Base-by-base conservation (phyloP, 1,284 basidiomycete genomes). In the Xanthoconium separans region DNA sequence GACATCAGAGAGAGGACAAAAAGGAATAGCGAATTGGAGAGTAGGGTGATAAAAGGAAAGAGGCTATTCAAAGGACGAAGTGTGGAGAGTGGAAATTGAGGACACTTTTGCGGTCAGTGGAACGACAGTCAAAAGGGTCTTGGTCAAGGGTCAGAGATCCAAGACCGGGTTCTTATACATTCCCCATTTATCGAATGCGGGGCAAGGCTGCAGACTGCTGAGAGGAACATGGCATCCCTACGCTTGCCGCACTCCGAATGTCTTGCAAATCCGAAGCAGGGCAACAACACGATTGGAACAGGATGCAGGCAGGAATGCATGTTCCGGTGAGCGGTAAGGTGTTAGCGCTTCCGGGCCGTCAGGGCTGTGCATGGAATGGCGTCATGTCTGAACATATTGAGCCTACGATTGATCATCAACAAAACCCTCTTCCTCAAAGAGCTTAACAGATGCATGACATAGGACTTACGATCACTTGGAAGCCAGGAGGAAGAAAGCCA, bases 191-290 rank as follows among this genome's bases (percentile, higher is more conserved):
- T 65, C 54, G 53, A 56, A 52, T 54, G 61, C 63, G 63, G 66
- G 64, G 53, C 58, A 47, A 64, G 51, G 50, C 54, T 42, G 57
- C 46, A 65, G 20, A 65, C 34, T 16, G 49, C 10, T 47, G 55
- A 61, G 54, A 50, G 64, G 51, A 67, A 65, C 64, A 69, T 67
- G 66, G 63, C 66, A 12, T 50, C 47, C 63, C 66, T 64, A 65
- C 44, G 63, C 65, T 62, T 69, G 64, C 64, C 66, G 55, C 65
- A 55, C 61, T 55, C 53, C 50, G 57, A 57, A 53, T 68, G 64
- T 53, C 66, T 54, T 68, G 66, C 65, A 69, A 66, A 70, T 67
- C 63, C 65, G 65, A 56, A 66, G 68, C 60, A 69, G 63, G 64
- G 66, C 56, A 66, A 47, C 50, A 68, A 61, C 58, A 66, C 56